phyloP scores from a whole-genome alignment of 768 basidiomycete genomes.

The Panaeolus papilionaceus region DNA sequence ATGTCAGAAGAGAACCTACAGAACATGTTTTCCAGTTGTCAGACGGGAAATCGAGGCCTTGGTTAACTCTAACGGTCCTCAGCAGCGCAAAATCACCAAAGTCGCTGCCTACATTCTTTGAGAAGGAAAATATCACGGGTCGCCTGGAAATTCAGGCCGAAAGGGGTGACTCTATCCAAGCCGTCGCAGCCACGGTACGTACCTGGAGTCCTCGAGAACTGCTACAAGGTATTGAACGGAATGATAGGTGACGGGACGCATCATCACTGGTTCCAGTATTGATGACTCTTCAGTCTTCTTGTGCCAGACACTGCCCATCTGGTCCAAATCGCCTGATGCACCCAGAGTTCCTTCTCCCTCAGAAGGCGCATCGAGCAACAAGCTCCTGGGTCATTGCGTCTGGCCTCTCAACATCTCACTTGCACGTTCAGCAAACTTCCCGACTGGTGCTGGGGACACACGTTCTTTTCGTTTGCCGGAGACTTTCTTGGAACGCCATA shows the following conservation, averaged over 20 bases:
- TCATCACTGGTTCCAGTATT: slow-evolving; percentile 53
- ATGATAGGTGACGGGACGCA: slow-evolving; percentile 53
- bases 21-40: slow-evolving; percentile 51
- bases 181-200: slow-evolving; percentile 49
- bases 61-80: slow-evolving; percentile 51
- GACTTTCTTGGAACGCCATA: slow-evolving; percentile 58
- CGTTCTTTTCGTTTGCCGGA: slow-evolving; percentile 53
- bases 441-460: slow-evolving; percentile 42
- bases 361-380: slow-evolving; percentile 45
- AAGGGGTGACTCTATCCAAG: slow-evolving; percentile 58
- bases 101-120: slow-evolving; percentile 57
- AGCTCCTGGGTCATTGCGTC: slow-evolving; percentile 51
- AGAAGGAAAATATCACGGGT: slow-evolving; percentile 60
- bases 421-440: slow-evolving; percentile 47
- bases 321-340: slow-evolving; percentile 50
- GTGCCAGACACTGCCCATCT: slow-evolving; percentile 48
- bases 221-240: too few species aligned
- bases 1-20: slow-evolving; percentile 49
- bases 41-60: slow-evolving; percentile 49
- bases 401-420: slow-evolving; percentile 57
- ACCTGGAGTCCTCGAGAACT: neutral
- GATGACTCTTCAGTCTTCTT: slow-evolving; percentile 53
- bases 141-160: slow-evolving; percentile 53
- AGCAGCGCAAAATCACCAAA: slow-evolving; percentile 60
- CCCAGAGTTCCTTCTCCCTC: slow-evolving; percentile 50